phyloP scores from a whole-genome alignment of 331 rosid genomes.

The Phaseolus coccineus region DNA sequence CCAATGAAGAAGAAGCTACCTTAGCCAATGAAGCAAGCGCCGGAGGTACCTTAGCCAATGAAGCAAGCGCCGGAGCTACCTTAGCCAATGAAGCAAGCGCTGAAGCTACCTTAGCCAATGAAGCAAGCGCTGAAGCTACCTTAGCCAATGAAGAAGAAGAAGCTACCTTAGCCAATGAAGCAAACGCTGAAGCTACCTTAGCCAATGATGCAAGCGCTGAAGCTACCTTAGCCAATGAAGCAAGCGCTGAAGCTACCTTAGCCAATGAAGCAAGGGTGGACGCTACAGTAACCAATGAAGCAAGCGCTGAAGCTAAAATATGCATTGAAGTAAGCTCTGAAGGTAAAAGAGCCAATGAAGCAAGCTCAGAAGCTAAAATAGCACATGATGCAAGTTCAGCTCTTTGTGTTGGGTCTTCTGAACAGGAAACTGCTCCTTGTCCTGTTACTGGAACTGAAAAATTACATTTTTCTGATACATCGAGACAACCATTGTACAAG shows the following conservation, averaged over 20 bases:
- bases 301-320: slow-evolving; percentile 41
- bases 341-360: not conserved
- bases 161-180: too few relatives aligned
- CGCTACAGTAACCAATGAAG: too few relatives aligned
- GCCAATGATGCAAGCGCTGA: slow-evolving; percentile 28
- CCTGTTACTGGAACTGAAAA: slow-evolving; percentile 48
- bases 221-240: slow-evolving; percentile 5
- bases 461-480: slow-evolving; percentile 38
- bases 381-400: slow-evolving; percentile 27
- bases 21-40: not conserved
- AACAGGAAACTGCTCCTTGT: slow-evolving; percentile 49
- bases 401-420: slow-evolving; percentile 47
- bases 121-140: slow-evolving; percentile 15
- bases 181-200: slow-evolving; percentile 39
- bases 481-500: slow-evolving; percentile 41
- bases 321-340: slow-evolving; percentile 27
- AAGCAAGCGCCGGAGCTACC: slow-evolving; percentile 28
- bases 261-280: not conserved
- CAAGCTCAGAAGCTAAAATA: slow-evolving; percentile 40
- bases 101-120: slow-evolving; percentile 19
- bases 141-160: not conserved
- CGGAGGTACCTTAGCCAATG: not conserved
- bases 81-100: slow-evolving; percentile 19
- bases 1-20: not conserved
- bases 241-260: slow-evolving; percentile 37